A percentile compares a stretch with the other conserved stretches of the same genome.
phyloP scores from a whole-genome alignment of 2,329 filamentous ascomycete genomes.

The Diaporthe citri region DNA sequence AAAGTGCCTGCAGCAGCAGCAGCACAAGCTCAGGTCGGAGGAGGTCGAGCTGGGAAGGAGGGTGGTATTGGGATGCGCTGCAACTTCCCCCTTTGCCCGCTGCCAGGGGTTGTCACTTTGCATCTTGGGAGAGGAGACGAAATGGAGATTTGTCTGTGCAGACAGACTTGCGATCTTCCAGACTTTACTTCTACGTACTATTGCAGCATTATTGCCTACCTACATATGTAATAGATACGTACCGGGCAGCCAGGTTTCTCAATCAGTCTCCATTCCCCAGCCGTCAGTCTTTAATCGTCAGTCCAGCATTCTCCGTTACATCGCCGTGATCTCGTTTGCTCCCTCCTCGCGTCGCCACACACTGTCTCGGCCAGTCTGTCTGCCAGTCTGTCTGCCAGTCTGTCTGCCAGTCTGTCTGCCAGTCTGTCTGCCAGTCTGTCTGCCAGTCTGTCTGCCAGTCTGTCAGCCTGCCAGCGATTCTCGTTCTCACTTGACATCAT shows the following conservation, averaged over 20 bases:
- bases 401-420: not conserved
- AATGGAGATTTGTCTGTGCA: not conserved
- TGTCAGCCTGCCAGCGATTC: not conserved
- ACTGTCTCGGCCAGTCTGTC: not conserved
- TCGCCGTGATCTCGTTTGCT: not conserved
- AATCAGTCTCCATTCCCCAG: not conserved
- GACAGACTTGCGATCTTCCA: not conserved
- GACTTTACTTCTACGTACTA: not conserved
- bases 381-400: not conserved
- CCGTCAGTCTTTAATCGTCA: not conserved
- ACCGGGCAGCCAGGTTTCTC: not conserved
- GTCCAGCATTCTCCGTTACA: not conserved
- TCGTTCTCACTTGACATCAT: not conserved
- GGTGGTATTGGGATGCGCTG: conserved; percentile 5
- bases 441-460: not conserved
- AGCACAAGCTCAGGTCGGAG: not conserved
- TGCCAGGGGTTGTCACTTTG: not conserved
- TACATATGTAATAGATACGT: conserved; percentile 14
- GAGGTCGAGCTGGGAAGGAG: conserved; percentile 12
- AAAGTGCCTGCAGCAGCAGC: conserved; percentile 28
- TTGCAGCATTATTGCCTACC: not conserved
- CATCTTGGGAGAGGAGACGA: not conserved
- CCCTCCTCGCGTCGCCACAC: not conserved
- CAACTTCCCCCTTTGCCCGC: conserved; percentile 21
- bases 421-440: not conserved